Evolutionary conservation across 768 basidiomycete genomes (phyloP).

Genomic region (Pholiota microspora): DNA sequence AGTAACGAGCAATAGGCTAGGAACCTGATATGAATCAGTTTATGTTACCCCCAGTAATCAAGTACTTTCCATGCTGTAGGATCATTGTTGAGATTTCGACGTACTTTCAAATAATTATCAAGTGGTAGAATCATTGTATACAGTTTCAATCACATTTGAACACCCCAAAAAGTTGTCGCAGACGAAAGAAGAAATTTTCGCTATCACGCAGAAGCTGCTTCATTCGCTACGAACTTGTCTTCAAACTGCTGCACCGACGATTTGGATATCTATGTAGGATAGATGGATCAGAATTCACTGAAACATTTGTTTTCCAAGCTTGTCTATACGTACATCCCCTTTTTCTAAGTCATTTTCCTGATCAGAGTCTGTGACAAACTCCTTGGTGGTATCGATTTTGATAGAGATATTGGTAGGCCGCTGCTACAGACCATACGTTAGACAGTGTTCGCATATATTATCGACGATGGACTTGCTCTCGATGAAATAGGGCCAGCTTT

Average conservation of each 20-base stretch:
- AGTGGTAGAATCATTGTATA: too few species aligned
- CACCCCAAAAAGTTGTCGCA: too few species aligned
- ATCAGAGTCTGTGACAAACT: constrained; percentile 42
- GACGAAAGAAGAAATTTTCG: too few species aligned
- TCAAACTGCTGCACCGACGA: neutral
- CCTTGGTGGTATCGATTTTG: constrained; percentile 54
- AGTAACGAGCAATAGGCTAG: too few species aligned
- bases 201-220: neutral
- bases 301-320: too few species aligned
- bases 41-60: too few species aligned
- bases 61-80: too few species aligned
- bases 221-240: neutral
- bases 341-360: constrained; percentile 28
- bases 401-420: constrained; percentile 48
- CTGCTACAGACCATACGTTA: constrained; percentile 17
- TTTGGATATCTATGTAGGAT: neutral
- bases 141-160: too few species aligned
- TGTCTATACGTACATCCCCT: constrained; percentile 12
- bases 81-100: too few species aligned
- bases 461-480: constrained; percentile 22
- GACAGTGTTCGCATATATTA: neutral
- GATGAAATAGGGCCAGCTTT: constrained; percentile 30
- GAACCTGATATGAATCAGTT: too few species aligned
- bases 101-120: too few species aligned
- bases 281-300: neutral